These are phyloP conservation scores for Cyanodermella asteris DNA, from an alignment of 2,329 filamentous ascomycete genomes.

Conservation along the genomic window DNA sequence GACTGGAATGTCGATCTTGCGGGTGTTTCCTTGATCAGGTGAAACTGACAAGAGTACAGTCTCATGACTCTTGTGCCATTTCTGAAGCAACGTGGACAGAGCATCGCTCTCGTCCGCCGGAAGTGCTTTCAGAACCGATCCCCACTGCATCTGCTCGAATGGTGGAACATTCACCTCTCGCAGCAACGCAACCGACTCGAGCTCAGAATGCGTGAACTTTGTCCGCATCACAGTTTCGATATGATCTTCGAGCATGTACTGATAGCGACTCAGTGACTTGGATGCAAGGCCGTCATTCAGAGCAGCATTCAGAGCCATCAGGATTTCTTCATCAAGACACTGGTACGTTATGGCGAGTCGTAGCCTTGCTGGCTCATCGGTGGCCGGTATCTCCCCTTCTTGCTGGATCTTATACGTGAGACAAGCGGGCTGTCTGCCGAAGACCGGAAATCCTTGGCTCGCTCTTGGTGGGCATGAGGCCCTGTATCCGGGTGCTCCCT, in stretches of 20 bases:
- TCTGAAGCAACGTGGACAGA: constrained; percentile 28
- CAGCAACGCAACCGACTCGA: constrained; percentile 32
- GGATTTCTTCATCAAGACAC: constrained; percentile 52
- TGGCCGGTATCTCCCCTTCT: constrained; percentile 6
- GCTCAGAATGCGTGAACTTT: constrained; percentile 24
- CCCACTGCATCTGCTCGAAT: constrained; percentile 33
- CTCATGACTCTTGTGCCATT: constrained; percentile 30
- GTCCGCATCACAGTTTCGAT: constrained; percentile 25
- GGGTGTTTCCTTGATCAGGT: constrained; percentile 1
- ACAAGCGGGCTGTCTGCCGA: constrained; percentile 60
- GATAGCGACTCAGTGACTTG: constrained; percentile 24
- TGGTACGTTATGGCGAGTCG: constrained; percentile 55
- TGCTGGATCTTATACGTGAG: constrained; percentile 59
- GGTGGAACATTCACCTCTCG: constrained; percentile 28
- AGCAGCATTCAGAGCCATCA: constrained; percentile 21
- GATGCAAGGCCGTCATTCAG: constrained; percentile 26
- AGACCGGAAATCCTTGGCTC: constrained; percentile 36
- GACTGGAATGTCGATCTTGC: constrained; percentile 66
- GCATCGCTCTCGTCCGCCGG: constrained; percentile 21
- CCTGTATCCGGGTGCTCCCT: constrained; percentile 44
- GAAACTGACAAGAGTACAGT: constrained; percentile 14
- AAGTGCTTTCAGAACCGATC: constrained; percentile 27
- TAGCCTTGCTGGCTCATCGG: constrained; percentile 15
- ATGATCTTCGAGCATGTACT: constrained; percentile 29
- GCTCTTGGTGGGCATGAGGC: constrained; percentile 24